Percentiles rank a stretch among this genome's conserved stretches.
Evolutionary conservation across 2,329 filamentous ascomycete species (phyloP).

Genomic region (Fusarium dlaminii): DNA sequence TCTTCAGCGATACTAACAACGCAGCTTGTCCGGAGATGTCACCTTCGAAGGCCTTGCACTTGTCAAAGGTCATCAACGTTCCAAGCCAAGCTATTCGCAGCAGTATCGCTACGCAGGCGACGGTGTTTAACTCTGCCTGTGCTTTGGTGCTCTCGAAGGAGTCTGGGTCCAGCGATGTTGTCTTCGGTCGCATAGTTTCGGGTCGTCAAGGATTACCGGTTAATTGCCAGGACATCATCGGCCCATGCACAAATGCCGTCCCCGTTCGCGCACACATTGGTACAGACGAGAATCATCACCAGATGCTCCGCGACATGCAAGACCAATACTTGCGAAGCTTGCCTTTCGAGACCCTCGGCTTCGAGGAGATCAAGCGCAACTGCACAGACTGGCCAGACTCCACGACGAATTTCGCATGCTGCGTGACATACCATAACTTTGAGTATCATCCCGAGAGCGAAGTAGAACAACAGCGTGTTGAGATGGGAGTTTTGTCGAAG

Average conservation of each 20-base stretch:
- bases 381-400: constrained; percentile 30
- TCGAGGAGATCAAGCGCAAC: constrained; percentile 30
- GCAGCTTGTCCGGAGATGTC: background rate
- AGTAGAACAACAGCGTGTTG: background rate
- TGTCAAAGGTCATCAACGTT: constrained; percentile 3
- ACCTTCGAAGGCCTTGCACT: background rate
- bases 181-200: constrained; percentile 35
- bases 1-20: background rate
- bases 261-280: background rate
- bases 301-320: constrained; percentile 20
- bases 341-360: constrained; percentile 22
- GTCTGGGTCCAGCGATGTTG: constrained; percentile 3
- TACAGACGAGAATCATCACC: background rate
- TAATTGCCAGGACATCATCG: constrained; percentile 26
- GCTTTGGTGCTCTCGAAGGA: background rate
- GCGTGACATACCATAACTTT: constrained; percentile 14
- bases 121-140: constrained; percentile 1
- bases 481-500: constrained; percentile 16
- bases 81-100: background rate
- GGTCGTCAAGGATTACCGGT: constrained; percentile 24
- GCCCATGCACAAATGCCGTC: constrained; percentile 7
- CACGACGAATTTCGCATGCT: background rate
- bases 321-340: constrained; percentile 30
- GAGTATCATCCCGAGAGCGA: constrained; percentile 18
- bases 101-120: constrained; percentile 1